Percentiles rank a stretch among this genome's conserved stretches.
phyloP scores from a whole-genome alignment of 345 rosid species.

The Sisymbrium irio region DNA sequence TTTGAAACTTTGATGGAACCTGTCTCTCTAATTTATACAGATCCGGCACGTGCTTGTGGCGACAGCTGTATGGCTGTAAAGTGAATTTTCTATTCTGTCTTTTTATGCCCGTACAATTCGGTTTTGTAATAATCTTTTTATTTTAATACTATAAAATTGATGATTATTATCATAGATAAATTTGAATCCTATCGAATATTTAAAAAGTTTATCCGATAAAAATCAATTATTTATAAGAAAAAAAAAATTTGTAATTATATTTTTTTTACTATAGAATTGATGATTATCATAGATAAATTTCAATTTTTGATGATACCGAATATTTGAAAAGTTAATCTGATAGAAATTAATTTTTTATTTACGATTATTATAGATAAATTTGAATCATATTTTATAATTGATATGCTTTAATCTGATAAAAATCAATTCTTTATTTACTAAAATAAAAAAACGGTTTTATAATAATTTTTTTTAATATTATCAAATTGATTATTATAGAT shows the following conservation, averaged over 20 bases:
- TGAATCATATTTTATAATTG: too few relatives aligned
- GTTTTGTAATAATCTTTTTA: constrained; percentile 1
- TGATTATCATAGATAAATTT: too few relatives aligned
- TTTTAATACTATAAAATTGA: neutral
- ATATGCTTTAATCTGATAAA: too few relatives aligned
- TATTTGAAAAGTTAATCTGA: too few relatives aligned
- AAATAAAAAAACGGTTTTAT: too few relatives aligned
- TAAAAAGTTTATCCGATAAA: neutral
- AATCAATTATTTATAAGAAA: too few relatives aligned
- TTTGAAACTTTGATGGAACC: neutral
- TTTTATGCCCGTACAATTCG: constrained; percentile 8
- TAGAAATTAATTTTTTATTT: too few relatives aligned
- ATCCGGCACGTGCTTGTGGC: constrained; percentile 15
- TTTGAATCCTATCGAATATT: neutral
- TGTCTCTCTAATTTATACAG: constrained; percentile 19
- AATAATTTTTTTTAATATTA: neutral
- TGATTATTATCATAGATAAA: neutral
- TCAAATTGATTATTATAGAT: neutral
- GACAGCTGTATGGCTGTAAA: constrained; percentile 10
- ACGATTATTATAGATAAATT: too few relatives aligned
- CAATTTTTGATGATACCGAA: too few relatives aligned
- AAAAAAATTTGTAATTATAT: too few relatives aligned
- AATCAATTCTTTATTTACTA: too few relatives aligned
- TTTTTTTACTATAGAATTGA: too few relatives aligned
- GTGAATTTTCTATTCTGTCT: constrained; percentile 5